Percentiles rank a stretch among this genome's conserved stretches.
These are phyloP conservation scores for Alternaria conjuncta DNA, from an alignment of 2,329 filamentous ascomycete species.

Conservation along the genomic window DNA sequence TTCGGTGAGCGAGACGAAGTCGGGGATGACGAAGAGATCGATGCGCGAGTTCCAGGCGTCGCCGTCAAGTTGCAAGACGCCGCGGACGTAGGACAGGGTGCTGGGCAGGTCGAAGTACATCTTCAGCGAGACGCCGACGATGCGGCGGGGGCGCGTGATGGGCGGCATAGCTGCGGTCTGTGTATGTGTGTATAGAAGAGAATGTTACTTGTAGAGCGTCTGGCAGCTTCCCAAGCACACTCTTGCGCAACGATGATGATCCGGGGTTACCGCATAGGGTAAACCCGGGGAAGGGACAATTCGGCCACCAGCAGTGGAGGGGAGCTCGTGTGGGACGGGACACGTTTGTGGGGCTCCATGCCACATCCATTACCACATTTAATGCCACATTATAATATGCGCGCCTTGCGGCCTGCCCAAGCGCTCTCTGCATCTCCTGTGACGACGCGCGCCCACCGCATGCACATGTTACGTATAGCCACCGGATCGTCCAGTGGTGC, in stretches of 20 bases:
- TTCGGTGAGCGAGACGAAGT: conserved; percentile 72
- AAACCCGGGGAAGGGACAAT: not conserved
- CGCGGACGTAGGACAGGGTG: conserved; percentile 60
- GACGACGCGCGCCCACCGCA: not conserved
- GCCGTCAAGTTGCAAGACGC: conserved; percentile 52
- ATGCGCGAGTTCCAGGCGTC: conserved; percentile 63
- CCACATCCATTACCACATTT: conserved; percentile 3
- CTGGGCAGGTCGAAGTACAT: conserved; percentile 77
- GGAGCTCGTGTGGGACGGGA: not conserved
- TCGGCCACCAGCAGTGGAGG: not conserved
- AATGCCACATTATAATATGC: conserved; percentile 5
- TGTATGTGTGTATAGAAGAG: not conserved
- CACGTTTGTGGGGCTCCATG: conserved; percentile 9
- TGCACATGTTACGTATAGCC: not conserved
- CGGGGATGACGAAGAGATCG: conserved; percentile 79
- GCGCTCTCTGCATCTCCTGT: not conserved
- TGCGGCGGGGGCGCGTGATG: conserved; percentile 58
- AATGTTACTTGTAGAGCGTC: no score
- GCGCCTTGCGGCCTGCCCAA: not conserved
- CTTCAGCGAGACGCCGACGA: conserved; percentile 77
- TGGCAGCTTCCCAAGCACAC: not conserved
- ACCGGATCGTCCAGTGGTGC: not conserved
- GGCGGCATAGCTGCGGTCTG: conserved; percentile 34
- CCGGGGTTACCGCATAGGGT: conserved; percentile 7
- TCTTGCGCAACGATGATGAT: conserved; percentile 1